Evolutionary conservation across 345 rosid genomes (phyloP), one percentile per base, ranked within the genome.

Genomic region (Rhizophora mangle): DNA sequence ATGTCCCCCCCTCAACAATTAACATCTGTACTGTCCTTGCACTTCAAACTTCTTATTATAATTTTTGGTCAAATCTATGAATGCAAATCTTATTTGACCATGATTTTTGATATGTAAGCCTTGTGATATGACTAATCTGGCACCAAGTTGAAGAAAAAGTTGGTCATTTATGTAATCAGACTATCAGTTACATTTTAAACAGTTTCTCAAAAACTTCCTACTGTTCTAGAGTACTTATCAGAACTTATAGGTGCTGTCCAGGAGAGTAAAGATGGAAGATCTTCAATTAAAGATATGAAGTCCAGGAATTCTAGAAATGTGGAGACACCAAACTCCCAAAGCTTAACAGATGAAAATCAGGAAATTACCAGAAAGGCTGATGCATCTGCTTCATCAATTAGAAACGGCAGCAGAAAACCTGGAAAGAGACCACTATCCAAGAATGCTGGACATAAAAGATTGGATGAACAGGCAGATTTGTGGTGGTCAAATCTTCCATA

Each of bases 401-500:
- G 75, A 63, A 75, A 68, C 36, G 73, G 68, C 43, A 62, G 49
- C 32, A 72, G 73, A 71, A 71, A 73, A 55, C 65, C 43, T 64
- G 65, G 32, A 30, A 78, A 49, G 76, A 67, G 74, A 69, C 68
- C 67, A 30, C 20, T 27, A 27, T 62, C 67, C 19, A 49, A 72
- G 52, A 69, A 75, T 62, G 66, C n/a, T 11, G 66, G 64, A 72
- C 74, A 68, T 70, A 82, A 68, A 53, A 69, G 72, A 66, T 63
- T 85, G 47, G 83, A 53, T 67, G 59, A 68, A 20, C 66, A 57
- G 43, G 56, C 71, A 63, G 62, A 77, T 64, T 31, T 79, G 46
- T 90, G 98, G 96, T 90, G 96, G 98, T 70, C 78, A 68, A 89
- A 86, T 51, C 93, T 90, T 78, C 89, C 90, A 13, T 89, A 85